phyloP scores from a whole-genome alignment of 257 asterid genomes.

The Ajuga chamaepitys region DNA sequence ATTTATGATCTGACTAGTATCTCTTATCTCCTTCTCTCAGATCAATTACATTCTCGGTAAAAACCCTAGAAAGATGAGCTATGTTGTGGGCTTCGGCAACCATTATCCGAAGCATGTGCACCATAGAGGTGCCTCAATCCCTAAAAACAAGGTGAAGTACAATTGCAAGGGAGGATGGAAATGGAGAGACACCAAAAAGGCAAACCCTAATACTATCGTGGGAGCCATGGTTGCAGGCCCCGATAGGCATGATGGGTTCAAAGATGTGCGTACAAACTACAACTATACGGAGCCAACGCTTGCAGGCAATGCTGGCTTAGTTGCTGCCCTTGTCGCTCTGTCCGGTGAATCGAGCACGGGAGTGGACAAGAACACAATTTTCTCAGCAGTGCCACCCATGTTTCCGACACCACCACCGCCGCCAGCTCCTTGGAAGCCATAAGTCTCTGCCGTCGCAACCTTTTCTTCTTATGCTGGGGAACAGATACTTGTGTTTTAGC shows the following conservation, averaged over 20 bases:
- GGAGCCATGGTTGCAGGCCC: constrained; percentile 99
- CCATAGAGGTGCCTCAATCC: constrained; percentile 95
- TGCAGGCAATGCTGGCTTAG: constrained; percentile 94
- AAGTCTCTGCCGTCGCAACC: constrained; percentile 16
- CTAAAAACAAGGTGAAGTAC: constrained; percentile 63
- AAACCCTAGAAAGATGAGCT: constrained; percentile 94
- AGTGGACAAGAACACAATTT: constrained; percentile 82
- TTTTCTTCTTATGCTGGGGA: constrained; percentile 9
- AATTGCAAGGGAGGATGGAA: constrained; percentile 95
- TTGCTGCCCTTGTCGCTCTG: constrained; percentile 86
- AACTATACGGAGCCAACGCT: constrained; percentile 92
- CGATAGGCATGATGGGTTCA: constrained; percentile 76
- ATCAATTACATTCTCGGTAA: constrained; percentile 83
- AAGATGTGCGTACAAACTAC: constrained; percentile 74
- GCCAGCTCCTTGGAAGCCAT: constrained; percentile 98
- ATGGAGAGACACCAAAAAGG: constrained; percentile 70
- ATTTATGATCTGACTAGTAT: background rate
- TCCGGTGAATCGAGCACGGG: constrained; percentile 53
- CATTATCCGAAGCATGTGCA: constrained; percentile 84
- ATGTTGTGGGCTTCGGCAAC: constrained; percentile 75
- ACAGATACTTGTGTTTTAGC: constrained; percentile 3
- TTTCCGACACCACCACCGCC: constrained; percentile 94
- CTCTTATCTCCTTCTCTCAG: constrained; percentile 26
- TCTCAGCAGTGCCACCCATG: constrained; percentile 97
- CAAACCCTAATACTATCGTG: constrained; percentile 61